A percentile compares a stretch with the other conserved stretches of the same genome.
These are phyloP conservation scores for Massarina eburnea DNA, from an alignment of 2,329 filamentous ascomycete species.

Conservation along the genomic window DNA sequence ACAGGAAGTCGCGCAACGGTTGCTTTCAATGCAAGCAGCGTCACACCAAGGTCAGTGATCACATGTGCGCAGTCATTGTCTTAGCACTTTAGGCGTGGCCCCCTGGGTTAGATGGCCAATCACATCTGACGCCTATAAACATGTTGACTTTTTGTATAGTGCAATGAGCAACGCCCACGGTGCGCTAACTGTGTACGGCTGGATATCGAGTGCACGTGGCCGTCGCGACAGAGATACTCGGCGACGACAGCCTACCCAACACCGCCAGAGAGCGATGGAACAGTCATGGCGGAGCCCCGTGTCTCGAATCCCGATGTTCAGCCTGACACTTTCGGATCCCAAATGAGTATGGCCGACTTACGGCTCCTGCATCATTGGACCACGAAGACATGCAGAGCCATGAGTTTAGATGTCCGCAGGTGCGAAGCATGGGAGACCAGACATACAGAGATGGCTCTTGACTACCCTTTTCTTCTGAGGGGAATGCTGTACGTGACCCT, in stretches of 20 bases:
- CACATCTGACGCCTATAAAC: not conserved
- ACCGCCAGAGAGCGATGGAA: slow-evolving; percentile 14
- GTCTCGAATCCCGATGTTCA: slow-evolving; percentile 10
- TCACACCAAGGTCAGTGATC: slow-evolving; percentile 35
- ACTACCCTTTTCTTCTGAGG: slow-evolving; percentile 32
- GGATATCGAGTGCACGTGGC: slow-evolving; percentile 35
- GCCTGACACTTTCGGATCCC: slow-evolving; percentile 7
- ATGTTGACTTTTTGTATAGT: slow-evolving; percentile 15
- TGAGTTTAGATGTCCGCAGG: slow-evolving; percentile 18
- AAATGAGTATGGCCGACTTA: slow-evolving; percentile 30
- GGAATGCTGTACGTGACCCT: slow-evolving; percentile 19
- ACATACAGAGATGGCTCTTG: slow-evolving; percentile 26
- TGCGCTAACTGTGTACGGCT: slow-evolving; percentile 34
- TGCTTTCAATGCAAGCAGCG: slow-evolving; percentile 36
- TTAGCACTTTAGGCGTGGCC: too few relatives aligned
- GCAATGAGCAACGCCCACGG: slow-evolving; percentile 32
- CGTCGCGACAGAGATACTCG: slow-evolving; percentile 21
- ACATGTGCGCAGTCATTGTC: not conserved
- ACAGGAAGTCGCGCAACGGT: slow-evolving; percentile 35
- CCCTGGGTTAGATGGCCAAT: too few relatives aligned
- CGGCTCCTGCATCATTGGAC: slow-evolving; percentile 34
- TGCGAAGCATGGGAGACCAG: slow-evolving; percentile 20
- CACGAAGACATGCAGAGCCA: slow-evolving; percentile 19
- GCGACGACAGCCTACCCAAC: slow-evolving; percentile 9
- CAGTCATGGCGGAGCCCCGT: slow-evolving; percentile 9